A percentile compares a stretch with the other conserved stretches of the same genome.
Evolutionary conservation across 352 stramenopile species (phyloP).

Genomic region (Albugo laibachii): DNA sequence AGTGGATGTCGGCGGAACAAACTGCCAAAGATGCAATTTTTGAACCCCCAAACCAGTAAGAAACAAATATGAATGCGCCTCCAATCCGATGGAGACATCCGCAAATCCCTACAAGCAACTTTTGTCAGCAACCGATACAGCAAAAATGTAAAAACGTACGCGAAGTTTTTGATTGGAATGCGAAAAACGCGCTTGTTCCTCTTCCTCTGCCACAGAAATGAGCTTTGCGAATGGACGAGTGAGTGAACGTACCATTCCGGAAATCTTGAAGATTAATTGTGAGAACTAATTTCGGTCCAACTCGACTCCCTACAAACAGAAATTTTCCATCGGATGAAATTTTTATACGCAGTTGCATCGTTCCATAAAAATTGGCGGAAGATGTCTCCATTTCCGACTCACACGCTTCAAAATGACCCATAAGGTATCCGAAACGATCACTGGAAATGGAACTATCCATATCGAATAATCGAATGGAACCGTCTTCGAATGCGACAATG

Average conservation of each 20-base stretch:
- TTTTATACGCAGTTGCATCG: slow-evolving; percentile 32
- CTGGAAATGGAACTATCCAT: slow-evolving; percentile 71
- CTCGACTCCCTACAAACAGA: slow-evolving; percentile 63
- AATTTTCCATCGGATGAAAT: slow-evolving; percentile 56
- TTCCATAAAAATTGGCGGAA: slow-evolving; percentile 9
- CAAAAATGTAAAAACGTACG: slow-evolving; percentile 14
- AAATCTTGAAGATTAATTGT: slow-evolving; percentile 68
- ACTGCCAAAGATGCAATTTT: slow-evolving; percentile 54
- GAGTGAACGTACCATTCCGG: slow-evolving; percentile 17
- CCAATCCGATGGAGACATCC: slow-evolving; percentile 29
- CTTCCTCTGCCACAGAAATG: no score
- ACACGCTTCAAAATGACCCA: slow-evolving; percentile 66
- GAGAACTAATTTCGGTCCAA: slow-evolving; percentile 46
- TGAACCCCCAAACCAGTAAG: slow-evolving; percentile 49
- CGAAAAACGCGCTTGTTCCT: slow-evolving; percentile 25
- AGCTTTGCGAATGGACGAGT: no score
- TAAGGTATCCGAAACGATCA: slow-evolving; percentile 55
- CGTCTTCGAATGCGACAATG: slow-evolving; percentile 62
- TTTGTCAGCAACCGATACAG: background rate
- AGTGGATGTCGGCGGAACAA: slow-evolving; percentile 17
- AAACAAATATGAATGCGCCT: slow-evolving; percentile 42
- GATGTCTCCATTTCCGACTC: slow-evolving; percentile 25
- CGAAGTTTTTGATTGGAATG: slow-evolving; percentile 27
- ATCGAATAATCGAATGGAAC: slow-evolving; percentile 58
- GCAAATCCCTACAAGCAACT: slow-evolving; percentile 37